phyloP scores from a whole-genome alignment of 495 filamentous ascomycete species.

The Xylaria venustula region DNA sequence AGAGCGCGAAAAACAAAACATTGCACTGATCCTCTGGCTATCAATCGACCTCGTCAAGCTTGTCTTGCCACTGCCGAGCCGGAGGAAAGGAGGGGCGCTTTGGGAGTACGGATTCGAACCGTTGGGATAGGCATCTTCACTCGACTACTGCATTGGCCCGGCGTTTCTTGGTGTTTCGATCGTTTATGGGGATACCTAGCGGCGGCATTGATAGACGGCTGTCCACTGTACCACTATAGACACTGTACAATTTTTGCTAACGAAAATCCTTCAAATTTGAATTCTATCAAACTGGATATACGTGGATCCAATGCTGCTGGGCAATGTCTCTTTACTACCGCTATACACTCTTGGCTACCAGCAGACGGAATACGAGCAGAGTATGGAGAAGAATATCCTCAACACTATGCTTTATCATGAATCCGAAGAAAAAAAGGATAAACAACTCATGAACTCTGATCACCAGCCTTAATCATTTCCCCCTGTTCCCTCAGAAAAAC shows the following conservation, averaged over 20 bases:
- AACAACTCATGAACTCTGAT: neutral
- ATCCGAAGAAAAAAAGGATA: neutral
- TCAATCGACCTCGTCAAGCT: conserved; percentile 4
- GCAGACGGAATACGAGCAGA: neutral
- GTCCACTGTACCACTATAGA: conserved; percentile 17
- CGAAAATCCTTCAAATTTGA: neutral
- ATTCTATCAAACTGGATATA: no score
- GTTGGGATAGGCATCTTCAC: conserved; percentile 41
- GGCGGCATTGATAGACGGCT: conserved; percentile 5
- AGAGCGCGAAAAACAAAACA: no score
- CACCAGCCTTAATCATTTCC: conserved; percentile 30
- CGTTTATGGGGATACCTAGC: conserved; percentile 14
- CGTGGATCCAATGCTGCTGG: no score
- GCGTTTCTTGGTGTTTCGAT: conserved; percentile 35
- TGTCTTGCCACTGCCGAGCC: no score
- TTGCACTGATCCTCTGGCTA: neutral
- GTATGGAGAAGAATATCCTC: neutral
- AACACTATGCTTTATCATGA: neutral
- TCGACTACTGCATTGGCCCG: conserved; percentile 47
- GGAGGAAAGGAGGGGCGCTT: conserved; percentile 2
- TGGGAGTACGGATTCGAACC: neutral
- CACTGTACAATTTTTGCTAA: conserved; percentile 11
- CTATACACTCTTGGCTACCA: neutral
- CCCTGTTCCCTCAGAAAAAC: conserved; percentile 40
- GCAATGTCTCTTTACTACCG: neutral